phyloP scores from a whole-genome alignment of 306 rosid genomes.

The Abrus pulchellus region DNA sequence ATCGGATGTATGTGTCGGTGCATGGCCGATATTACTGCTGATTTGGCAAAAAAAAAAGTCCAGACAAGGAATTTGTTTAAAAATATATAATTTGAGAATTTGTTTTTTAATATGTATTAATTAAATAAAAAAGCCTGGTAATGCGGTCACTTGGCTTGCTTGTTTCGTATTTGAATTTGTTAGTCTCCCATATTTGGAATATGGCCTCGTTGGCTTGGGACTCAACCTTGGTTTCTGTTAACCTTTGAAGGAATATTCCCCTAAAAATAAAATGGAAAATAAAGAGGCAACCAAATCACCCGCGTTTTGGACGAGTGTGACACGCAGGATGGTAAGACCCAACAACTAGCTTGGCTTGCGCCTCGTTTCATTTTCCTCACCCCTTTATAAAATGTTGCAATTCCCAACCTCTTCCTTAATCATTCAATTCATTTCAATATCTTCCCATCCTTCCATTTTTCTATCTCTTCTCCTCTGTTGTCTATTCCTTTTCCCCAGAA shows the following conservation, averaged over 20 bases:
- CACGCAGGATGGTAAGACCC: constrained; percentile 27
- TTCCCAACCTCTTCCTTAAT: neutral
- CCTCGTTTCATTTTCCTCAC: constrained; percentile 36
- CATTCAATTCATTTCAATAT: constrained; percentile 29
- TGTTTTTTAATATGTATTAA: too few species aligned
- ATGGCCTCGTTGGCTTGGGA: constrained; percentile 18
- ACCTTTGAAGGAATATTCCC: constrained; percentile 40
- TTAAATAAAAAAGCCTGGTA: too few species aligned
- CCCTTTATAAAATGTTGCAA: constrained; percentile 47
- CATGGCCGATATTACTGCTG: too few species aligned
- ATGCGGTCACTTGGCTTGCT: constrained; percentile 22
- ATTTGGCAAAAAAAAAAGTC: too few species aligned
- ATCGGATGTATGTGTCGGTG: too few species aligned
- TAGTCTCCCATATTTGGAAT: constrained; percentile 43
- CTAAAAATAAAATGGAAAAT: constrained; percentile 46
- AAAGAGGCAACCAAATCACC: constrained; percentile 38
- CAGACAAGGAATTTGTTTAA: too few species aligned
- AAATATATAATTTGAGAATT: too few species aligned
- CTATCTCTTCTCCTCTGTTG: constrained; percentile 24
- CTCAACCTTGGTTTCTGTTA: constrained; percentile 14
- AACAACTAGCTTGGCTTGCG: constrained; percentile 41
- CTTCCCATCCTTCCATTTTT: neutral
- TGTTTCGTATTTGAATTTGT: constrained; percentile 21
- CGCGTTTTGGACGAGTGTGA: constrained; percentile 54
- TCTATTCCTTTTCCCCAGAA: constrained; percentile 40